phyloP scores from a whole-genome alignment of 495 filamentous ascomycete species.

The Penicillium samsonianum region DNA sequence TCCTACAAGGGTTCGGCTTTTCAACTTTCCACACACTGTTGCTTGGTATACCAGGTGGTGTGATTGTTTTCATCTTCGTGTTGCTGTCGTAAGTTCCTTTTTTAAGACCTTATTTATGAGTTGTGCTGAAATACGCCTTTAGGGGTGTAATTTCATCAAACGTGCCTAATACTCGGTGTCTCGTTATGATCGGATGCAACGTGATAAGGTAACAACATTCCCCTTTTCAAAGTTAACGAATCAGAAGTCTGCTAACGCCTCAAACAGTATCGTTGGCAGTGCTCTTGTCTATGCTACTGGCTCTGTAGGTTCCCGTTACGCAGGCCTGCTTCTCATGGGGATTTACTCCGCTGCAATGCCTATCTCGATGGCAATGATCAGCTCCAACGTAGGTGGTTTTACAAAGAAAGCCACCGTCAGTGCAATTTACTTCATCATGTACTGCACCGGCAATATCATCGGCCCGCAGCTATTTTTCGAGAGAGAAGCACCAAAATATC shows the following conservation, averaged over 20 bases:
- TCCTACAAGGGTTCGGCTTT: conserved; percentile 40
- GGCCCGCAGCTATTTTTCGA: conserved; percentile 32
- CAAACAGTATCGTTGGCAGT: conserved; percentile 21
- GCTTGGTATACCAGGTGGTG: conserved; percentile 32
- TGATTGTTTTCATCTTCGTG: conserved; percentile 21
- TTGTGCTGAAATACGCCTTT: not conserved
- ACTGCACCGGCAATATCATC: conserved; percentile 49
- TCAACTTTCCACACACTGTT: conserved; percentile 34
- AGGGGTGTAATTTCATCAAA: conserved; percentile 21
- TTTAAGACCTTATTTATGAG: not conserved
- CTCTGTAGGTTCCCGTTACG: conserved; percentile 40
- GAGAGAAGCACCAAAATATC: conserved; percentile 29
- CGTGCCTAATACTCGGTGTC: conserved; percentile 22
- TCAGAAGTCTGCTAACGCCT: not conserved
- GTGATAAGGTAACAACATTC: conserved; percentile 6
- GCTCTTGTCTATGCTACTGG: conserved; percentile 34
- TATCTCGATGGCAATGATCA: conserved; percentile 30
- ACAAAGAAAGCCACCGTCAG: conserved; percentile 33
- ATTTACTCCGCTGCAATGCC: conserved; percentile 28
- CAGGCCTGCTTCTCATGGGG: conserved; percentile 29
- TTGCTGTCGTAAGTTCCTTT: conserved; percentile 17
- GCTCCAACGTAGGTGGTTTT: conserved; percentile 38
- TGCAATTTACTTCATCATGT: conserved; percentile 33
- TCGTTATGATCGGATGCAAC: conserved; percentile 18
- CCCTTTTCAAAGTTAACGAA: not conserved